Evolutionary conservation across 1,284 basidiomycete genomes (phyloP).

Genomic region (Fomitiporia mediterranea): DNA sequence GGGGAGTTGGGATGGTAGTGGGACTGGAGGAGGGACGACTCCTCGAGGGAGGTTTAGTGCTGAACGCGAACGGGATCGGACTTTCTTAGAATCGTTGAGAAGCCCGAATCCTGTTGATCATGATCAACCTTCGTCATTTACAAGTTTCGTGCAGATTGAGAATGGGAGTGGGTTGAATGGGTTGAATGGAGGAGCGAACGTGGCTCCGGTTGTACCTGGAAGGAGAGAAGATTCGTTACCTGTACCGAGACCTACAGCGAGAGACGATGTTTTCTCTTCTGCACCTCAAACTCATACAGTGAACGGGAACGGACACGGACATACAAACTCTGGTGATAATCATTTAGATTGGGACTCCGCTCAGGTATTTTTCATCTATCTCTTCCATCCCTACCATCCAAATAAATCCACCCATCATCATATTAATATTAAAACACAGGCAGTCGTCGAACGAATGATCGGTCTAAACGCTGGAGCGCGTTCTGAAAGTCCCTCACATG

Average conservation of each 20-base stretch:
- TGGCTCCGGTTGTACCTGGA: neutral
- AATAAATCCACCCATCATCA: neutral
- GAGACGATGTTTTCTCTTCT: neutral
- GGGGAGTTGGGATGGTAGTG: neutral
- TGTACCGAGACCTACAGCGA: neutral
- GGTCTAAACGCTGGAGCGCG: conserved; percentile 37
- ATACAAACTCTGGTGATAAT: conserved; percentile 24
- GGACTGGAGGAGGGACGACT: conserved; percentile 11
- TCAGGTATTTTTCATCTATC: conserved; percentile 32
- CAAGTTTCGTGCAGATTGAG: neutral
- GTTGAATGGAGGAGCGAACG: neutral
- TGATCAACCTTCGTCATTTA: neutral
- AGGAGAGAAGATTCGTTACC: neutral
- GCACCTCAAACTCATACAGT: neutral
- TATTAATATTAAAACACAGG: conserved; percentile 35
- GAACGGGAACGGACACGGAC: conserved; percentile 18
- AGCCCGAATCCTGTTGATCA: conserved; percentile 13
- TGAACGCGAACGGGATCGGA: conserved; percentile 12
- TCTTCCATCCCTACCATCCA: neutral
- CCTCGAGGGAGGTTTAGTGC: conserved; percentile 13
- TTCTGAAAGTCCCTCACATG: neutral
- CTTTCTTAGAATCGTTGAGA: conserved; percentile 14
- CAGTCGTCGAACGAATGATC: conserved; percentile 60
- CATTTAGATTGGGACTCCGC: conserved; percentile 59
- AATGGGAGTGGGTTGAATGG: neutral